A percentile compares a stretch with the other conserved stretches of the same genome.
Evolutionary conservation across 176 grass and related monocot genomes (phyloP).

Genomic region (Tillandsia leiboldiana): DNA sequence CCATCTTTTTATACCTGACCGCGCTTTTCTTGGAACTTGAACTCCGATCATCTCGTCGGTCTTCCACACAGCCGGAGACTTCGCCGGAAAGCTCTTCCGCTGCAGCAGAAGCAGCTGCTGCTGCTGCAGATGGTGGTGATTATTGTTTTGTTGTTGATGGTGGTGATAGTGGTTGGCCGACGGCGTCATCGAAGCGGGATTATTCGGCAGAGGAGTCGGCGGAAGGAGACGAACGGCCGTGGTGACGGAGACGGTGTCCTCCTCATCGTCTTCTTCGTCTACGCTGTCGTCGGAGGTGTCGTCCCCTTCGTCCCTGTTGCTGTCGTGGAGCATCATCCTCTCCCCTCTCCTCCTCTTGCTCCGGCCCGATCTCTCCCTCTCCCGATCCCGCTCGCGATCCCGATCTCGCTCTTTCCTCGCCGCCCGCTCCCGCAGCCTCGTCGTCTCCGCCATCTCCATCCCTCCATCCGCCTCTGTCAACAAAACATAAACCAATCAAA

Average conservation of each 20-base stretch:
- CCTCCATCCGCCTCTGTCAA: constrained; percentile 10
- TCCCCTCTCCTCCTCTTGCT: constrained; percentile 12
- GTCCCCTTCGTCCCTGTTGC: constrained; percentile 29
- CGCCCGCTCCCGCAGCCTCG: constrained; percentile 6
- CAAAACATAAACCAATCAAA: background rate
- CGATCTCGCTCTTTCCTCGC: background rate
- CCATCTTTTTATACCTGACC: constrained; percentile 40
- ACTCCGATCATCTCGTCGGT: constrained; percentile 98
- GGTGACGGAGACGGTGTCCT: constrained; percentile 47
- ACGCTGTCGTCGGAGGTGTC: constrained; percentile 83
- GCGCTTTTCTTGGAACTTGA: constrained; percentile 79
- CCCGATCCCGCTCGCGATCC: constrained; percentile 8
- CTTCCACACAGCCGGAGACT: constrained; percentile 41
- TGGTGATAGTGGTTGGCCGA: constrained; percentile 25
- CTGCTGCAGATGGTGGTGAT: constrained; percentile 34
- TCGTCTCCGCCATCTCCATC: constrained; percentile 7
- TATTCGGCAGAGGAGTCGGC: constrained; percentile 43
- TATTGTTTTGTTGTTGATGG: constrained; percentile 24
- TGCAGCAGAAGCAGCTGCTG: constrained; percentile 44
- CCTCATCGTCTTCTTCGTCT: constrained; percentile 67
- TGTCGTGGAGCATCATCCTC: constrained; percentile 3
- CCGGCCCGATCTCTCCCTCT: constrained; percentile 6
- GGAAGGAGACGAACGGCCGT: constrained; percentile 38
- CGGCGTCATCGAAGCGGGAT: constrained; percentile 29
- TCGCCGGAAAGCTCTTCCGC: constrained; percentile 44